Base-by-base conservation (phyloP, 2,329 filamentous ascomycete genomes). In the Aureobasidium sp. region DNA sequence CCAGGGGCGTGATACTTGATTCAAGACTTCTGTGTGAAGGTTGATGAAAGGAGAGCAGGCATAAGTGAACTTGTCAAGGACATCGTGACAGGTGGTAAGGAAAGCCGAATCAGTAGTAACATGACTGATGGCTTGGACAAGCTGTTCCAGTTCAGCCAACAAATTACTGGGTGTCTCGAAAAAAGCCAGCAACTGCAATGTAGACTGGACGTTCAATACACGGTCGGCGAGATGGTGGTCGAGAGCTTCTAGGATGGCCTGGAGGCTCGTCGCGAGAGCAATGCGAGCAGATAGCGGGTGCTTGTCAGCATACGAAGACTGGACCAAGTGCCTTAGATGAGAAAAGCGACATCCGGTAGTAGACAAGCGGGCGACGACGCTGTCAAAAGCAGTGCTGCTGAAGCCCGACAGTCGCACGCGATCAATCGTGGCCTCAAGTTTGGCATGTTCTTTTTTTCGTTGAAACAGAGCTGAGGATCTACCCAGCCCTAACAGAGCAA, bases 391-490 rank as follows among this genome's bases (percentile, higher is more conserved):
- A 19, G 62, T 56, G n/a, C 71, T 63, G 56, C 76, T 80, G 29
- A 74, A 63, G 2, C 80, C 80, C 2, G 75, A 75, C 25, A 79
- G 66, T 2, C 74, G 68, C 1, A 75, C 66, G 50, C 74, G 66
- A 3, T 67, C 60, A 30, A 78, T 63, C 3, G 66, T 65, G 34
- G 68, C 70, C 34, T 69, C 65, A 60, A 90, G 88, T 0, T 69
- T 70, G 21, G 68, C 69, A 24, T 73, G 73, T 2, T 72, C 70
- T 2, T 73, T 64, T 47, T 83, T 72, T 74, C 80, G 88, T 0
- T 68, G 63, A 65, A 88, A 93, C 29, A 93, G 77, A 1, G 85
- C 74, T 0, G 87, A 90, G 34, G 82, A 83, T 42, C 86, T 77
- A 0, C 87, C 88, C 5, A 90, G 76, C 0, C 81, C 80, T 1